Conservation (phyloP, 257 asterid species). For the Solanum commersonii region DNA sequence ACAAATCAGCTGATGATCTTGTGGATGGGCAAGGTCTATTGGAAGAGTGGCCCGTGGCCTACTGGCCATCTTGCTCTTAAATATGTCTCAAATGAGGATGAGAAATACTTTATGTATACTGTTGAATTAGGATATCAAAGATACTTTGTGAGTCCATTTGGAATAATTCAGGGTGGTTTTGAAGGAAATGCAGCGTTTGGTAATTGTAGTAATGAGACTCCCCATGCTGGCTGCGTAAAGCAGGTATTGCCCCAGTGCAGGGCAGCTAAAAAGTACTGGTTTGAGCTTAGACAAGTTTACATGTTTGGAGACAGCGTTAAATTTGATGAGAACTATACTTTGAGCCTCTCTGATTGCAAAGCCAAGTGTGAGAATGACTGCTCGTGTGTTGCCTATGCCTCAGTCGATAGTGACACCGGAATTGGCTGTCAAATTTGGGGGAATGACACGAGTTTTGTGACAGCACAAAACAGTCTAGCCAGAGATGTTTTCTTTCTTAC, state of each 20-base stretch:
- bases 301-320: neutral
- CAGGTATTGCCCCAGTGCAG: slow-evolving; percentile 11
- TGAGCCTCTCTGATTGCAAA: slow-evolving; percentile 14
- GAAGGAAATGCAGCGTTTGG: neutral
- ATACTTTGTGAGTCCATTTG: neutral
- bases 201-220: neutral
- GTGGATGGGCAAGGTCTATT: slow-evolving; percentile 5
- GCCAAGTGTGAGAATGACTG: slow-evolving; percentile 12
- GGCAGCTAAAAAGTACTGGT: neutral
- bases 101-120: neutral
- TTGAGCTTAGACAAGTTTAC: neutral
- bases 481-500: slow-evolving; percentile 1
- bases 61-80: neutral
- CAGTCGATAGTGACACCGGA: neutral
- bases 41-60: neutral
- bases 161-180: neutral
- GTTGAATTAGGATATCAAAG: neutral
- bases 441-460: neutral
- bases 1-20: slow-evolving; percentile 8
- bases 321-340: neutral
- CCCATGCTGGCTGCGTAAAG: slow-evolving; percentile 2
- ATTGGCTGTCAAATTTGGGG: slow-evolving; percentile 11
- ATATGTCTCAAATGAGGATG: neutral
- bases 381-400: slow-evolving; percentile 14
- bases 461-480: neutral